Percentiles rank a stretch among this genome's conserved stretches.
These are phyloP conservation scores for Beauveria sp. DNA, from an alignment of 2,329 filamentous ascomycete genomes.

Conservation along the genomic window DNA sequence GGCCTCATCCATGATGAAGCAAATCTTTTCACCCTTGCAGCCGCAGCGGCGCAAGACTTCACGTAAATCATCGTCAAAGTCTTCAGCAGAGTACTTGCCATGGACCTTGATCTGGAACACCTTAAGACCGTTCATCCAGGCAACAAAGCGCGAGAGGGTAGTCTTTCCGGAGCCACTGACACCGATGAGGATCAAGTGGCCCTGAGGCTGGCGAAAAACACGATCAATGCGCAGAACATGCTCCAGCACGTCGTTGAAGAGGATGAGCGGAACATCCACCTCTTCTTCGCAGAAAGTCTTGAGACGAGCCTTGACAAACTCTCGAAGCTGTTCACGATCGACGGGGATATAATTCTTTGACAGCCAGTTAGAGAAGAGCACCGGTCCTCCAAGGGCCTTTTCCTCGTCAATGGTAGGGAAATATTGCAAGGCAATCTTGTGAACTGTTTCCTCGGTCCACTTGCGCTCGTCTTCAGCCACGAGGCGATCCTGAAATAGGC, in stretches of 20 bases:
- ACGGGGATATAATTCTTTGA: conserved; percentile 98
- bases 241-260: conserved; percentile 99
- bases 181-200: conserved; percentile 95
- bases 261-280: conserved; percentile 91
- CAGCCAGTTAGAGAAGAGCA: conserved; percentile 98
- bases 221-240: conserved; percentile 97
- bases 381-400: conserved; percentile 82
- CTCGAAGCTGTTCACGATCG: conserved; percentile 85
- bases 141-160: conserved; percentile 92
- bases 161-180: conserved; percentile 99
- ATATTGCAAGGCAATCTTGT: conserved; percentile 76
- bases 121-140: conserved; percentile 99
- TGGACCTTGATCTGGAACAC: conserved; percentile 99
- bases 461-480: conserved; percentile 88
- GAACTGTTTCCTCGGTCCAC: conserved; percentile 88
- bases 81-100: conserved; percentile 93
- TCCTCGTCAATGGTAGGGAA: conserved; percentile 95
- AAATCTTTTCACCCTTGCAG: conserved; percentile 98
- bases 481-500: conserved; percentile 94
- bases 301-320: conserved; percentile 94
- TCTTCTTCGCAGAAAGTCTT: conserved; percentile 99
- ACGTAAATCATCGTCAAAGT: conserved; percentile 95
- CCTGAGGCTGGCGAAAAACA: conserved; percentile 96
- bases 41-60: conserved; percentile 89
- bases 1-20: conserved; percentile 99